Evolutionary conservation across 306 rosid species (phyloP).

Genomic region (Parietaria judaica): DNA sequence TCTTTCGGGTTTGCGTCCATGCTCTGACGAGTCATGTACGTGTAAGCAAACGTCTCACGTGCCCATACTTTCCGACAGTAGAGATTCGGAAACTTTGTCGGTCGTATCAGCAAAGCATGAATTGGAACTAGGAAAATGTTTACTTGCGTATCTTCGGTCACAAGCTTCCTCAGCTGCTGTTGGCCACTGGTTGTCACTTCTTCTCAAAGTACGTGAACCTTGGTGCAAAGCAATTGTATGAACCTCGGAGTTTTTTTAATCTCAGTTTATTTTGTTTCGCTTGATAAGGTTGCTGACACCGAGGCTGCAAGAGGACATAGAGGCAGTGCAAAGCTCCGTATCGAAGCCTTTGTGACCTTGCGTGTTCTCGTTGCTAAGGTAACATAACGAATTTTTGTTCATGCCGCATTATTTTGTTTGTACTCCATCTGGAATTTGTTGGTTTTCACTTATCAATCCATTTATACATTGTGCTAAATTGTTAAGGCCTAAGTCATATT

Average conservation of each 20-base stretch:
- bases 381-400: slow-evolving; percentile 6
- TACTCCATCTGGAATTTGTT: no score
- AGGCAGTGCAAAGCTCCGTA: slow-evolving; percentile 71
- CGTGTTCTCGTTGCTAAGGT: slow-evolving; percentile 89
- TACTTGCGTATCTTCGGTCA: slow-evolving; percentile 67
- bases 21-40: slow-evolving; percentile 50
- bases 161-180: slow-evolving; percentile 75
- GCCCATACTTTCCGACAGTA: slow-evolving; percentile 47
- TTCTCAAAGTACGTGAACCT: slow-evolving; percentile 61
- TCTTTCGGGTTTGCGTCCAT: slow-evolving; percentile 51
- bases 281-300: slow-evolving; percentile 69
- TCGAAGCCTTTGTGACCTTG: slow-evolving; percentile 65
- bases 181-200: slow-evolving; percentile 95
- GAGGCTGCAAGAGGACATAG: slow-evolving; percentile 84
- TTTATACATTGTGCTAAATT: no score
- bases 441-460: no score
- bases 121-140: slow-evolving; percentile 58
- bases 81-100: slow-evolving; percentile 21
- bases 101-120: slow-evolving; percentile 24
- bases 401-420: neutral
- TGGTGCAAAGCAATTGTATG: slow-evolving; percentile 12
- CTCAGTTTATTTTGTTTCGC: slow-evolving; percentile 23
- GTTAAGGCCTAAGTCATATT: no score
- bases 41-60: slow-evolving; percentile 47
- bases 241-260: neutral